These are phyloP conservation scores for Stephanodiscus minutulus DNA, from an alignment of 108 stramenopile genomes.

Conservation along the genomic window DNA sequence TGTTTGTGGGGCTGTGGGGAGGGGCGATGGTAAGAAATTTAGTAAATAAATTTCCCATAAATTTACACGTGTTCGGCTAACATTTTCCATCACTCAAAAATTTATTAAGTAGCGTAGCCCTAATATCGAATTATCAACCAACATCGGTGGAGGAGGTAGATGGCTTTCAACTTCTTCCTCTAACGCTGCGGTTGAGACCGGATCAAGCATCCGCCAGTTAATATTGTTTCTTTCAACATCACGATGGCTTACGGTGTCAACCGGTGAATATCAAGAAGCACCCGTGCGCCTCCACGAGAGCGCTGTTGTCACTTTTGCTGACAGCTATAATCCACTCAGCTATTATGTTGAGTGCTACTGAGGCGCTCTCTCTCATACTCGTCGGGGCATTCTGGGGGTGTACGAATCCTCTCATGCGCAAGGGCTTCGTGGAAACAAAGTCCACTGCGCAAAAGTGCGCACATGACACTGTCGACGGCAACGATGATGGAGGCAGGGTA, in stretches of 20 bases:
- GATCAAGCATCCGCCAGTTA: not conserved
- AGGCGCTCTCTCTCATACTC: conserved; percentile 56
- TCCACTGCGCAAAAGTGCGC: conserved; percentile 13
- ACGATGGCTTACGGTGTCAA: not conserved
- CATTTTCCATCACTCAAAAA: no score
- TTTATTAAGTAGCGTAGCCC: no score
- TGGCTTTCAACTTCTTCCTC: not conserved
- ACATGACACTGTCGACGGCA: not conserved
- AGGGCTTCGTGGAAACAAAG: conserved; percentile 46
- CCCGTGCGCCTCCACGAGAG: not conserved
- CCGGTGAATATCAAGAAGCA: not conserved
- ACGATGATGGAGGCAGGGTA: not conserved
- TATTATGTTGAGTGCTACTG: conserved; percentile 27
- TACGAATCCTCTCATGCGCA: conserved; percentile 84
- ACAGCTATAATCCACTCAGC: not conserved
- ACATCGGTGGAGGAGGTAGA: no score
- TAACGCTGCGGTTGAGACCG: not conserved
- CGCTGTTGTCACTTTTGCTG: not conserved
- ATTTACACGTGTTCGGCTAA: no score
- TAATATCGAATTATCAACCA: no score
- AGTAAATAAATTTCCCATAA: no score
- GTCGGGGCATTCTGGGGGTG: conserved; percentile 88
- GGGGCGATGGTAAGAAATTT: not conserved
- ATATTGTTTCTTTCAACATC: not conserved
- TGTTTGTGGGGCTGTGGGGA: not conserved